Percentiles rank a stretch among this genome's conserved stretches.
These are phyloP conservation scores for Cercophora samala DNA, from an alignment of 495 filamentous ascomycete genomes.

Conservation along the genomic window DNA sequence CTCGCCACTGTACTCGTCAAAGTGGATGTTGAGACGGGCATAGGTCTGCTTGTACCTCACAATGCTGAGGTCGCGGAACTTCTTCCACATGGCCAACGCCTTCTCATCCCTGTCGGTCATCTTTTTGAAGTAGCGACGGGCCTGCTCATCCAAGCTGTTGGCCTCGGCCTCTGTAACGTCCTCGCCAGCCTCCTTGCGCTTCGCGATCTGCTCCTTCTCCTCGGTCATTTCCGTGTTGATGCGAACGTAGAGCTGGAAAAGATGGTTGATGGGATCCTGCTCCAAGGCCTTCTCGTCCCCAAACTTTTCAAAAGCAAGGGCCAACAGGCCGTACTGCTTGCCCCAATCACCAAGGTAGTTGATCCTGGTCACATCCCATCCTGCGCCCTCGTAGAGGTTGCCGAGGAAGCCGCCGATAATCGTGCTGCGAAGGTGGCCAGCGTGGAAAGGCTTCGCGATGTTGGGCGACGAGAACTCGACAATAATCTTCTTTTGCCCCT, in stretches of 20 bases:
- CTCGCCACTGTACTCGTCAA: slow-evolving; percentile 92
- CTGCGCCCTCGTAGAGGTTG: slow-evolving; percentile 56
- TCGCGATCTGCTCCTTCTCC: slow-evolving; percentile 53
- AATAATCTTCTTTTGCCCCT: slow-evolving; percentile 66
- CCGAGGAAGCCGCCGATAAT: slow-evolving; percentile 65
- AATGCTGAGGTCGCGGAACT: slow-evolving; percentile 89
- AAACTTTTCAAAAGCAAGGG: slow-evolving; percentile 57
- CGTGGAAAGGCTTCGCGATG: slow-evolving; percentile 67
- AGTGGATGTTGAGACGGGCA: slow-evolving; percentile 69
- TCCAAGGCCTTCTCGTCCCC: slow-evolving; percentile 56
- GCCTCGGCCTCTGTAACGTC: slow-evolving; percentile 46
- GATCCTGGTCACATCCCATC: slow-evolving; percentile 61
- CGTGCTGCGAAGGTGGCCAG: slow-evolving; percentile 62
- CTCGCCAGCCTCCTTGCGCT: slow-evolving; percentile 49
- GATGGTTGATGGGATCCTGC: slow-evolving; percentile 60
- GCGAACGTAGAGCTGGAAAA: slow-evolving; percentile 62
- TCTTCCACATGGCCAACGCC: slow-evolving; percentile 76
- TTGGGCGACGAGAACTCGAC: slow-evolving; percentile 60
- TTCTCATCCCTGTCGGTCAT: slow-evolving; percentile 80
- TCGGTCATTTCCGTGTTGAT: slow-evolving; percentile 56
- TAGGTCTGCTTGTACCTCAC: slow-evolving; percentile 64
- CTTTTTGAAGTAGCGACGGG: slow-evolving; percentile 78
- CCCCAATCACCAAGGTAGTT: slow-evolving; percentile 71
- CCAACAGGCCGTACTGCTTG: slow-evolving; percentile 62
- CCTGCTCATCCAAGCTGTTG: slow-evolving; percentile 59